A percentile compares a stretch with the other conserved stretches of the same genome.
phyloP scores from a whole-genome alignment of 768 basidiomycete genomes.

The Pulveroboletus ravenelii region DNA sequence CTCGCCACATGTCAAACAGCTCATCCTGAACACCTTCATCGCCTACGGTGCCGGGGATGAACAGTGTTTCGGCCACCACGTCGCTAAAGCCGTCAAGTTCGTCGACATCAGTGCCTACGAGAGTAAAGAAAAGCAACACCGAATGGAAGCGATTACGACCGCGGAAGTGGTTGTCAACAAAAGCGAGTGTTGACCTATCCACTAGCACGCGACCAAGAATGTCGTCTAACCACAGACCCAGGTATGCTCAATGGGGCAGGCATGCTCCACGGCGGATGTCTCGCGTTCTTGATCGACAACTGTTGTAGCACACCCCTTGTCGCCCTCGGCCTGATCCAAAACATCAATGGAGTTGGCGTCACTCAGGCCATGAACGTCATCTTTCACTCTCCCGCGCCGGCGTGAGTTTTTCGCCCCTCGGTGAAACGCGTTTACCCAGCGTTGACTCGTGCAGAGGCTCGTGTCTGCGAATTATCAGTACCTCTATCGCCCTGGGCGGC shows the following conservation, averaged over 20 bases:
- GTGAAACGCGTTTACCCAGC: constrained; percentile 7
- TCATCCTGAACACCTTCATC: constrained; percentile 62
- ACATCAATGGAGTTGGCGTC: constrained; percentile 67
- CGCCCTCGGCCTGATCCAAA: constrained; percentile 55
- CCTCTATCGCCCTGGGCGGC: constrained; percentile 62
- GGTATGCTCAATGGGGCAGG: constrained; percentile 75
- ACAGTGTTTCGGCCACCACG: constrained; percentile 56
- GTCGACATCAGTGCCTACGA: constrained; percentile 52
- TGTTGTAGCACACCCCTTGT: constrained; percentile 68
- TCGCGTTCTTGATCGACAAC: constrained; percentile 72
- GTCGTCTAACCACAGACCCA: constrained; percentile 21
- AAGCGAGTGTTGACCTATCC: constrained; percentile 36
- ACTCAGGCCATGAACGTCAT: constrained; percentile 66
- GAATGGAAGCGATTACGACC: constrained; percentile 56
- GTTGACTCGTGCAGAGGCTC: constrained; percentile 43
- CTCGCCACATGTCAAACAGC: constrained; percentile 57
- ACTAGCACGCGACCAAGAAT: neutral
- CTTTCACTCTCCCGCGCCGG: constrained; percentile 64
- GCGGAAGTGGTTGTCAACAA: constrained; percentile 62
- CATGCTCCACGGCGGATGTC: constrained; percentile 71
- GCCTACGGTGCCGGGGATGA: constrained; percentile 66
- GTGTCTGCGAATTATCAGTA: constrained; percentile 54
- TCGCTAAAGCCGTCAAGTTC: constrained; percentile 57
- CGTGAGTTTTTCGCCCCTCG: constrained; percentile 37
- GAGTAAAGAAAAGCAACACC: constrained; percentile 43